Base-by-base conservation (phyloP, 2,329 filamentous ascomycete genomes). In the Pezicula radicicola region DNA sequence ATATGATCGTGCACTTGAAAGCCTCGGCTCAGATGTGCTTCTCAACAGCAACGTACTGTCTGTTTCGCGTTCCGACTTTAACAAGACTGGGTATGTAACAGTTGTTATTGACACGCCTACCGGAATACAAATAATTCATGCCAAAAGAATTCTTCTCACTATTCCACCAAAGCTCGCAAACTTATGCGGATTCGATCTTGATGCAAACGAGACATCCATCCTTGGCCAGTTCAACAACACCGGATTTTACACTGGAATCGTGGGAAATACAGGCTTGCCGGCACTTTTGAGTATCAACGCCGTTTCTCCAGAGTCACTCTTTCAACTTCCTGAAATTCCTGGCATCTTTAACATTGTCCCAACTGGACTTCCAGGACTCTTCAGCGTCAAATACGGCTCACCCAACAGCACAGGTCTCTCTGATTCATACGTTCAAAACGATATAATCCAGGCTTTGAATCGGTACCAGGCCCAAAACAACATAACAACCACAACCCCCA, bases 111-210 rank as follows among this genome's bases (percentile, higher is more conserved):
- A 54, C 36, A 68, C 70, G 2, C 59, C 68, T 7, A 49, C 55
- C 3, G 68, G 69, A 3, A 51, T 30, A 0, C 65, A 63, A 46
- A 55, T 66, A 12, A 64, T 78, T 41, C 52, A 63, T 42, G 71
- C 71, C 3, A 68, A 68, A 35, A 70, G 73, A 48, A 57, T 78
- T 2, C 55, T 79, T 10, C 63, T 73, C 16, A 62, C 73, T n/a
- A 67, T 73, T 8, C 75, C 74, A 0, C 74, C 72, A 3, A 65
- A 63, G 28, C 42, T 70, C 4, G 55, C 66, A 0, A 69, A 66
- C 46, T 62, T 77, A 4, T 5, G 49, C 0, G 60, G 58, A 0
- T 73, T 74, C 53, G 70, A 71, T 50, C 61, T 77, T 6, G 60
- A 58, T 35, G 1, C 45, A 0, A 37, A 56, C 0, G 75, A 79